Percentiles rank a stretch among this genome's conserved stretches.
These are phyloP conservation scores for Pseudonitzschia multiseries DNA, from an alignment of 108 stramenopile genomes.

Conservation along the genomic window DNA sequence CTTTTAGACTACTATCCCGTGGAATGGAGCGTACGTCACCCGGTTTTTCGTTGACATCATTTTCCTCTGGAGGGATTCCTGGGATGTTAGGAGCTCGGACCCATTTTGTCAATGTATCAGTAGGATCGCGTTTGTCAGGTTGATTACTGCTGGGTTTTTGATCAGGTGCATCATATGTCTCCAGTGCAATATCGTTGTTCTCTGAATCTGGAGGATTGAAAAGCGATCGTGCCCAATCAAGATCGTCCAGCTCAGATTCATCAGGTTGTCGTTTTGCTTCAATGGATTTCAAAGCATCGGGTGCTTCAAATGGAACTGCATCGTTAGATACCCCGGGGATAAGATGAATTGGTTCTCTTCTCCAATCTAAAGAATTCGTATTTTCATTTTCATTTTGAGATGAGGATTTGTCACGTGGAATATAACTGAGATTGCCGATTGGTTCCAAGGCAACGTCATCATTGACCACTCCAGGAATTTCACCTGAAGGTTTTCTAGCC, in stretches of 20 bases:
- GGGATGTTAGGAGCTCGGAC: constrained; percentile 13
- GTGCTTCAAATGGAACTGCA: constrained; percentile 9
- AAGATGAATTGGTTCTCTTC: constrained; percentile 1
- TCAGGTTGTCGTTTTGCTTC: constrained; percentile 15
- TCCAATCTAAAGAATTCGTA: constrained; percentile 13
- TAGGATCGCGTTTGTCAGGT: not conserved
- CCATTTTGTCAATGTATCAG: not conserved
- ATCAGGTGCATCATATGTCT: constrained; percentile 1
- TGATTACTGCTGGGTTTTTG: not conserved
- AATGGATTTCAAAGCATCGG: constrained; percentile 5
- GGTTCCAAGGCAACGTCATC: constrained; percentile 21
- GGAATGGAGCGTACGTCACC: constrained; percentile 33
- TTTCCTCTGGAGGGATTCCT: constrained; percentile 24
- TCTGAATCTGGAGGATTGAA: constrained; percentile 13
- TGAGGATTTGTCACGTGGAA: constrained; percentile 32
- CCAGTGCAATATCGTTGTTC: constrained; percentile 8
- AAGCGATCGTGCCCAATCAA: constrained; percentile 21
- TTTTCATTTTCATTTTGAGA: constrained; percentile 8
- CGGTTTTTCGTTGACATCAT: constrained; percentile 30
- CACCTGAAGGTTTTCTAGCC: constrained; percentile 14
- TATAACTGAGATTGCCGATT: constrained; percentile 16
- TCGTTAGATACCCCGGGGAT: constrained; percentile 22
- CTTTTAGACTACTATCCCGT: constrained; percentile 24
- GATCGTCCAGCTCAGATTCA: constrained; percentile 7
- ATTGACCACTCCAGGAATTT: constrained; percentile 11